phyloP scores from a whole-genome alignment of 768 basidiomycete species.

The Lactifluus subvellereus region DNA sequence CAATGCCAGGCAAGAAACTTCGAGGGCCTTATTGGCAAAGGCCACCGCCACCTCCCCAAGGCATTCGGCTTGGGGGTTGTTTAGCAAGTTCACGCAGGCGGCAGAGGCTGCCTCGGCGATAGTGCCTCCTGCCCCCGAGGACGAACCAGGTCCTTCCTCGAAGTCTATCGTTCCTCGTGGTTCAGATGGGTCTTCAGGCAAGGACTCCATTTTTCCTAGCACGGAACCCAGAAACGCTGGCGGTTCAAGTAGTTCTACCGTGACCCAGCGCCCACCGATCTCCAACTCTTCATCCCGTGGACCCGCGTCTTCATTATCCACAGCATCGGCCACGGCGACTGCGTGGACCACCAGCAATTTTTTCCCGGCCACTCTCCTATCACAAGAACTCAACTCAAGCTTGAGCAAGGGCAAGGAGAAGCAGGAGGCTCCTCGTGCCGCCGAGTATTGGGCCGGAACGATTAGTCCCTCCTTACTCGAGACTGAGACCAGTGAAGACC shows the following conservation, averaged over 20 bases:
- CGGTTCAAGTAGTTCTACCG: background rate
- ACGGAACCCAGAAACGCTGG: background rate
- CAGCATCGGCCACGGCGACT: background rate
- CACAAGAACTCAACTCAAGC: background rate
- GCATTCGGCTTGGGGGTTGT: too few relatives aligned
- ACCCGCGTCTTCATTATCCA: background rate
- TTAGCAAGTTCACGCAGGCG: too few relatives aligned
- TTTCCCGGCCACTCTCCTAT: background rate
- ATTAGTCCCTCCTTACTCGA: too few relatives aligned
- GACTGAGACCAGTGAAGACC: background rate
- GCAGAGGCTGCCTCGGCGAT: background rate
- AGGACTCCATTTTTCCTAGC: background rate
- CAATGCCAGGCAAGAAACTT: too few relatives aligned
- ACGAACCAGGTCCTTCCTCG: background rate
- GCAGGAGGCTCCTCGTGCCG: background rate
- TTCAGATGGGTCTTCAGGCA: background rate
- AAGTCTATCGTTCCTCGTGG: background rate
- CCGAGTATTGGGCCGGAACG: background rate
- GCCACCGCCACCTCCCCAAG: background rate
- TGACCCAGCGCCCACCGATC: background rate
- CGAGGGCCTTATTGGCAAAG: background rate
- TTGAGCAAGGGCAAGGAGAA: background rate
- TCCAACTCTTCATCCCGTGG: background rate
- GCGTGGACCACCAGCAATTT: background rate
- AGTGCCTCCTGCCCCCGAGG: background rate